Evolutionary conservation across 129 eudicot species (phyloP).

Genomic region (Lonicera japonica): DNA sequence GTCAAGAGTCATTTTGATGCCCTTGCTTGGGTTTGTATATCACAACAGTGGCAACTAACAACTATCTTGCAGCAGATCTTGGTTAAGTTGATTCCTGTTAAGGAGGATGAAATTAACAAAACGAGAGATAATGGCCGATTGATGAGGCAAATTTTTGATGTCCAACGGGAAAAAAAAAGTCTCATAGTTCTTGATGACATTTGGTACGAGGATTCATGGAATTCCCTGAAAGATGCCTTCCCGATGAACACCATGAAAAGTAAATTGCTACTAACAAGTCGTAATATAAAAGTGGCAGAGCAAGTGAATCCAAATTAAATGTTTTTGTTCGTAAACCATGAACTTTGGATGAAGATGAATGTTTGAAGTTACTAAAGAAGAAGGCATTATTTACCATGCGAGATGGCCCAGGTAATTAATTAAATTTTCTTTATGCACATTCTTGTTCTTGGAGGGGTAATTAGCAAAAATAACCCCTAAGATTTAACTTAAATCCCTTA

Average conservation of each 20-base stretch:
- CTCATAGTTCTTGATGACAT: conserved; percentile 6
- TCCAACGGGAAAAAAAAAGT: not conserved
- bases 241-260: not conserved
- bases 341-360: not conserved
- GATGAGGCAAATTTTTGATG: not conserved
- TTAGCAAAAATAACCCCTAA: too few relatives aligned
- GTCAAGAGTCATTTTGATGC: conserved; percentile 3
- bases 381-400: not conserved
- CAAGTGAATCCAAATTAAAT: not conserved
- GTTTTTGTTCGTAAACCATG: not conserved
- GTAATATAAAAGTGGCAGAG: not conserved
- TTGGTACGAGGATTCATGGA: conserved; percentile 2
- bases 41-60: not conserved
- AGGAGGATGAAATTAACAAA: not conserved
- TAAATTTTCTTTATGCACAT: too few relatives aligned
- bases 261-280: conserved; percentile 9
- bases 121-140: not conserved
- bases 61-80: conserved; percentile 6
- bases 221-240: not conserved
- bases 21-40: not conserved
- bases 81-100: not conserved
- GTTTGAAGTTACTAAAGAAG: not conserved
- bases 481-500: too few relatives aligned
- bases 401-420: not conserved
- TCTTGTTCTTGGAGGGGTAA: too few relatives aligned